Evolutionary conservation across 257 asterid species (phyloP).

Genomic region (Solanum rostratum): DNA sequence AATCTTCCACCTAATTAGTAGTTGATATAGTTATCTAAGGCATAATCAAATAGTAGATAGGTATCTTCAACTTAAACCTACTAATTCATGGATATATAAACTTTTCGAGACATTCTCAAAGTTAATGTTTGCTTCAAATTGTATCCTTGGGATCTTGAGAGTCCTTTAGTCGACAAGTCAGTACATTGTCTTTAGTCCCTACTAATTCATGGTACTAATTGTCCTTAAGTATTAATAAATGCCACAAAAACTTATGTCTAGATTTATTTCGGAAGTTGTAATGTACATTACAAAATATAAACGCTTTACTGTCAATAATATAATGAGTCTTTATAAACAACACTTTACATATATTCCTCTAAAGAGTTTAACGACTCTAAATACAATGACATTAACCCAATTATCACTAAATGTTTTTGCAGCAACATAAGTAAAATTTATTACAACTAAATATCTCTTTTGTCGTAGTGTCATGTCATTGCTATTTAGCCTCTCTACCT

Average conservation of each 20-base stretch:
- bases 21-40: background rate
- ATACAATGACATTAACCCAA: too few relatives aligned
- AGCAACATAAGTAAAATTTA: too few relatives aligned
- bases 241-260: background rate
- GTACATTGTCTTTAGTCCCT: background rate
- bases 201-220: background rate
- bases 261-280: background rate
- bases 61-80: background rate
- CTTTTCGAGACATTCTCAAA: background rate
- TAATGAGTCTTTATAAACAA: too few relatives aligned
- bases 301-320: too few relatives aligned
- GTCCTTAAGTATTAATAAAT: background rate
- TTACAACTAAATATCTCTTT: too few relatives aligned
- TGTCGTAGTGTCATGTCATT: background rate
- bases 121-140: background rate
- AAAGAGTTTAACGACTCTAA: too few relatives aligned
- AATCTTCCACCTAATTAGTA: background rate
- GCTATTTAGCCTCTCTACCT: background rate
- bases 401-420: too few relatives aligned
- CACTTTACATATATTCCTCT: too few relatives aligned
- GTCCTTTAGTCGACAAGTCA: background rate
- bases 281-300: too few relatives aligned
- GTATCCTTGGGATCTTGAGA: background rate
- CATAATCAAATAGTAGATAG: background rate
- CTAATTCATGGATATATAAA: background rate